These are phyloP conservation scores for Barbatosphaeria neglecta DNA, from an alignment of 495 filamentous ascomycete genomes.

Conservation along the genomic window DNA sequence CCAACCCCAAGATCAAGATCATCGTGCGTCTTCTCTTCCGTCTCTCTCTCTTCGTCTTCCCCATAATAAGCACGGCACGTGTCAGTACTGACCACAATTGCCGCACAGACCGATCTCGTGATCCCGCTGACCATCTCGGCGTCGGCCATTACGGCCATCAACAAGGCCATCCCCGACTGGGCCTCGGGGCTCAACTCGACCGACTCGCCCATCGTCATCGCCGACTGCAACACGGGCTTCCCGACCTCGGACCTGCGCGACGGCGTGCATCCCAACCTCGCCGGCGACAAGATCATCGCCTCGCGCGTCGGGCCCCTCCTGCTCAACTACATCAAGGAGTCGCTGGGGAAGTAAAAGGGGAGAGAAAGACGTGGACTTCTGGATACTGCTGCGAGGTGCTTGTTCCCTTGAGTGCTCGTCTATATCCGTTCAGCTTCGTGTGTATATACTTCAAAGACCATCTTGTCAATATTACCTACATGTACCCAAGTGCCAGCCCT, in stretches of 20 bases:
- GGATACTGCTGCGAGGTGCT: too few species aligned
- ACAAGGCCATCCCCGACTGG: conserved; percentile 25
- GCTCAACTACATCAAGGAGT: conserved; percentile 12
- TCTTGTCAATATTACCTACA: too few species aligned
- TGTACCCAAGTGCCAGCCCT: too few species aligned
- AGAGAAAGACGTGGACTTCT: not conserved
- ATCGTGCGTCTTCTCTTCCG: conserved; percentile 15
- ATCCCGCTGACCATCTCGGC: conserved; percentile 16
- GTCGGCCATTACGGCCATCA: conserved; percentile 14
- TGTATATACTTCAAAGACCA: too few species aligned
- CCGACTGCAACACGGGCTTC: conserved; percentile 25
- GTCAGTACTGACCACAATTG: not conserved
- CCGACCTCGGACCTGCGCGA: conserved; percentile 16
- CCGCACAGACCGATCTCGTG: conserved; percentile 17
- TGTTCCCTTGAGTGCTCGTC: too few species aligned
- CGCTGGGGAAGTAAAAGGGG: not conserved
- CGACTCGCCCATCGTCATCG: conserved; percentile 25
- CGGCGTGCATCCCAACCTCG: conserved; percentile 26
- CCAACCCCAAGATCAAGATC: conserved; percentile 24
- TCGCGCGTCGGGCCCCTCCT: conserved; percentile 17
- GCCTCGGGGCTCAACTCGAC: conserved; percentile 16
- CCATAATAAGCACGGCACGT: not conserved
- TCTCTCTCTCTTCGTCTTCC: not conserved
- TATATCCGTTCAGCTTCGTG: too few species aligned
- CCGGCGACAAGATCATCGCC: conserved; percentile 22